Evolutionary conservation across 805 yeast species (phyloP).

Genomic region (Isabelozyma heimii): DNA sequence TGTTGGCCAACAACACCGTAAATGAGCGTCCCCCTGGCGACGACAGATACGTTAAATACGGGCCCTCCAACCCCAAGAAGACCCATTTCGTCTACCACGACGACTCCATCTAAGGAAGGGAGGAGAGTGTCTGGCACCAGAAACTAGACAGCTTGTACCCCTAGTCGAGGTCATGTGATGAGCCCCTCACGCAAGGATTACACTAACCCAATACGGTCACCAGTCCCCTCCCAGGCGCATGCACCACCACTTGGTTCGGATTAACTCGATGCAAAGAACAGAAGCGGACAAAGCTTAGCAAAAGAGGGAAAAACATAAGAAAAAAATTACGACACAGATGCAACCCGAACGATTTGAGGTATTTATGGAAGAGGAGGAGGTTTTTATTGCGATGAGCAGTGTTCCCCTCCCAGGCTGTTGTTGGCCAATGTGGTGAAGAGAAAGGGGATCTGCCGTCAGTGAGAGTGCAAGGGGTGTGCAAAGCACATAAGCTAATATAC

Average conservation of each 20-base stretch:
- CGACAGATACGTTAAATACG: slow-evolving; percentile 43
- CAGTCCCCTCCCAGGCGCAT: background rate
- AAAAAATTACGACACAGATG: too few species aligned
- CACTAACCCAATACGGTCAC: background rate
- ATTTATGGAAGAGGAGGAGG: background rate
- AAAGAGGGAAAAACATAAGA: background rate
- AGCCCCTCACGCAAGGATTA: background rate
- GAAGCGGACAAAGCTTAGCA: background rate
- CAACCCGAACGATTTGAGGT: background rate
- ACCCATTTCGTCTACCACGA: slow-evolving; percentile 58
- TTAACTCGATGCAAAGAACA: background rate
- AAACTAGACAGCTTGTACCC: too few species aligned
- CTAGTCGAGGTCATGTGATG: background rate
- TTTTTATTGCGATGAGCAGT: background rate
- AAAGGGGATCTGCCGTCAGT: too few species aligned
- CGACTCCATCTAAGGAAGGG: slow-evolving; percentile 35
- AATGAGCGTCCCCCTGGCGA: slow-evolving; percentile 60
- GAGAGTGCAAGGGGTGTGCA: too few species aligned
- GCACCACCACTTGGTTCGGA: background rate
- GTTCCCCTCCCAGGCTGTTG: background rate
- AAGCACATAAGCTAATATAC: too few species aligned
- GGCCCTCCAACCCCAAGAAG: slow-evolving; percentile 57
- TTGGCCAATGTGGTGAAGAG: background rate
- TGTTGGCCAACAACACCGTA: slow-evolving; percentile 50
- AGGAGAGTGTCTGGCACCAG: too few species aligned